Conservation (phyloP, 495 filamentous ascomycete genomes). For the Tuber microsphaerosporum region DNA sequence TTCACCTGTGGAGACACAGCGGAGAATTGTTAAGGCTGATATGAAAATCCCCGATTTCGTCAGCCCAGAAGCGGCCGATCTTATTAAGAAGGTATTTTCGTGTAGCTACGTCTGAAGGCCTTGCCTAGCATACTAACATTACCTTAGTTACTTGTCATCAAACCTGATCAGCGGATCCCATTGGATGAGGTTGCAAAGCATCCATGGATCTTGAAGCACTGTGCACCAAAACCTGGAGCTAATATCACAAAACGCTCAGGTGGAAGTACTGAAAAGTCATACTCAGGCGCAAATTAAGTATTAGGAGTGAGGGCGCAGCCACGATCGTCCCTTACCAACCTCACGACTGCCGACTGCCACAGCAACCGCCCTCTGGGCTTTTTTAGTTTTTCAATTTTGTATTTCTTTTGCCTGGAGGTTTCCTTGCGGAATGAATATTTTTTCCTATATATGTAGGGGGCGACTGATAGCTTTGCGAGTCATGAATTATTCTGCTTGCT, state of each 20-base stretch:
- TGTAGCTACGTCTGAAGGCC: background rate
- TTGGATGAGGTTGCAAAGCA: slow-evolving; percentile 83
- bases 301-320: background rate
- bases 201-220: slow-evolving; percentile 97
- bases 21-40: slow-evolving; percentile 78
- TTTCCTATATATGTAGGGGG: background rate
- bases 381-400: too few species aligned
- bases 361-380: too few species aligned
- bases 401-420: too few species aligned
- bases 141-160: slow-evolving; percentile 74
- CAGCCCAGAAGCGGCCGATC: slow-evolving; percentile 79
- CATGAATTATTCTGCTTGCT: slow-evolving; percentile 13
- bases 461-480: slow-evolving; percentile 9
- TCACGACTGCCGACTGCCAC: too few species aligned
- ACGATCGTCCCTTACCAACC: too few species aligned
- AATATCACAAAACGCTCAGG: slow-evolving; percentile 26
- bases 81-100: slow-evolving; percentile 74
- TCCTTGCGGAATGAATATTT: too few species aligned
- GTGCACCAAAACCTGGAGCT: slow-evolving; percentile 45
- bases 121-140: slow-evolving; percentile 13
- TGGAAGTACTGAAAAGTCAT: slow-evolving; percentile 10
- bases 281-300: too few species aligned
- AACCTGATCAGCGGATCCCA: slow-evolving; percentile 86
- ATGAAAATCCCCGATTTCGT: slow-evolving; percentile 89
- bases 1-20: slow-evolving; percentile 86